Percentiles rank a stretch among this genome's conserved stretches.
Conservation (phyloP, 805 yeast genomes). For the Candida michaelii region DNA sequence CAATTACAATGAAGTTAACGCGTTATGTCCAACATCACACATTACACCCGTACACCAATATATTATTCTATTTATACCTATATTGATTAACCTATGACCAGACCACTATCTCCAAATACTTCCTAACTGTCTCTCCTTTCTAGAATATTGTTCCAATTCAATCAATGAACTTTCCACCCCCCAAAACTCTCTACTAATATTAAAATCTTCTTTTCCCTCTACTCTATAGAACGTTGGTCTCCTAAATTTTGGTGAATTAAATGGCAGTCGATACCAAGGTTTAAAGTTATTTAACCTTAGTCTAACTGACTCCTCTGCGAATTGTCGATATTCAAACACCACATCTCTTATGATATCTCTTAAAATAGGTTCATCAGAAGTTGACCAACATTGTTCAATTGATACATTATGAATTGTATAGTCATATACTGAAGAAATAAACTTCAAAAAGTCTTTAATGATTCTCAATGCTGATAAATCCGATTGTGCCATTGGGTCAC, state of each 20-base stretch:
- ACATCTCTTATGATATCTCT: slow-evolving; percentile 17
- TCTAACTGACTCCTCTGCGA: slow-evolving; percentile 1
- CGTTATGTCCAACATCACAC: too few relatives aligned
- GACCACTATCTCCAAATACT: slow-evolving; percentile 3
- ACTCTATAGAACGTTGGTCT: slow-evolving; percentile 14
- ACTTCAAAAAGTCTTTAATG: slow-evolving; percentile 19
- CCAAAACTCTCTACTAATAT: slow-evolving; percentile 22
- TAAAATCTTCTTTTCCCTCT: background rate
- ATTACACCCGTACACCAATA: too few relatives aligned
- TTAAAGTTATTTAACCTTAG: slow-evolving; percentile 11
- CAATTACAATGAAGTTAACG: too few relatives aligned
- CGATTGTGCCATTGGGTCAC: slow-evolving; percentile 28
- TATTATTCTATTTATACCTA: too few relatives aligned
- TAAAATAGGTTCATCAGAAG: slow-evolving; percentile 25
- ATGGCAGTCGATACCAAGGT: slow-evolving; percentile 19
- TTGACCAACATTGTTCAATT: slow-evolving; percentile 29
- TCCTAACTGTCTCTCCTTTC: slow-evolving; percentile 18
- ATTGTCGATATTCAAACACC: slow-evolving; percentile 2
- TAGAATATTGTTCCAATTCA: slow-evolving; percentile 32
- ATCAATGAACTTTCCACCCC: slow-evolving; percentile 23
- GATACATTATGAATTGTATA: slow-evolving; percentile 1
- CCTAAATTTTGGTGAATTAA: slow-evolving; percentile 24
- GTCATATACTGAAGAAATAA: slow-evolving; percentile 1
- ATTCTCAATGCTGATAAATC: slow-evolving; percentile 23
- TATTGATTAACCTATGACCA: too few relatives aligned